Evolutionary conservation across 1,284 basidiomycete genomes (phyloP).

Genomic region (Marasmius sp.): DNA sequence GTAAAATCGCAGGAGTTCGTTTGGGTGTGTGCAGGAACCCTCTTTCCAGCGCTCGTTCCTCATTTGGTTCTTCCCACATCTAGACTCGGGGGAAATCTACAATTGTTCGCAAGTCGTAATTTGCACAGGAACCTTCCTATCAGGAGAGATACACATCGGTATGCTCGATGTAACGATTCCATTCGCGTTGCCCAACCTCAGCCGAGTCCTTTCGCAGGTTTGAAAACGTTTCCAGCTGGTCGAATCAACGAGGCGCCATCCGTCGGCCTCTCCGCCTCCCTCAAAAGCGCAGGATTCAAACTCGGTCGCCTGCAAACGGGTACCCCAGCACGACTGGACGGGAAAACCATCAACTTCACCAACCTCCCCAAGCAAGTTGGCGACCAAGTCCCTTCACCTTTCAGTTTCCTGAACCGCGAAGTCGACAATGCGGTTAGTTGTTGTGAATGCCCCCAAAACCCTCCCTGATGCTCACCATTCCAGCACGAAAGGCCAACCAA

Average conservation of each 20-base stretch:
- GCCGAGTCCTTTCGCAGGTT: slow-evolving; percentile 40
- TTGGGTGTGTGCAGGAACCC: slow-evolving; percentile 48
- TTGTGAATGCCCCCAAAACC: neutral
- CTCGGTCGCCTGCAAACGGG: slow-evolving; percentile 87
- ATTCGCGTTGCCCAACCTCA: neutral
- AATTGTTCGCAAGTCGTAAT: slow-evolving; percentile 80
- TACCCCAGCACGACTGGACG: slow-evolving; percentile 80
- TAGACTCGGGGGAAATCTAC: slow-evolving; percentile 77
- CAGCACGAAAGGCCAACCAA: slow-evolving; percentile 58
- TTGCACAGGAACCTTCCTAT: slow-evolving; percentile 89
- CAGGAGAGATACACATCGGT: slow-evolving; percentile 89
- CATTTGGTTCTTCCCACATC: neutral
- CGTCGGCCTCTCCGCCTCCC: slow-evolving; percentile 72
- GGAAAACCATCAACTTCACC: slow-evolving; percentile 68
- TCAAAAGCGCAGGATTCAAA: slow-evolving; percentile 74
- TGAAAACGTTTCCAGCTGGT: slow-evolving; percentile 81
- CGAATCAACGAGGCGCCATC: slow-evolving; percentile 76
- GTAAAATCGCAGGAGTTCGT: slow-evolving; percentile 64
- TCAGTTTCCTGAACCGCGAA: slow-evolving; percentile 51
- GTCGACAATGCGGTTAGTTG: slow-evolving; percentile 51
- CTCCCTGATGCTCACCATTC: neutral
- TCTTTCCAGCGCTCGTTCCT: neutral
- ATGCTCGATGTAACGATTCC: slow-evolving; percentile 9
- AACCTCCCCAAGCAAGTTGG: slow-evolving; percentile 61
- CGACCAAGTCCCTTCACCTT: slow-evolving; percentile 59